Conservation (phyloP, 2,329 filamentous ascomycete species). For the Trichoderma polysporum region DNA sequence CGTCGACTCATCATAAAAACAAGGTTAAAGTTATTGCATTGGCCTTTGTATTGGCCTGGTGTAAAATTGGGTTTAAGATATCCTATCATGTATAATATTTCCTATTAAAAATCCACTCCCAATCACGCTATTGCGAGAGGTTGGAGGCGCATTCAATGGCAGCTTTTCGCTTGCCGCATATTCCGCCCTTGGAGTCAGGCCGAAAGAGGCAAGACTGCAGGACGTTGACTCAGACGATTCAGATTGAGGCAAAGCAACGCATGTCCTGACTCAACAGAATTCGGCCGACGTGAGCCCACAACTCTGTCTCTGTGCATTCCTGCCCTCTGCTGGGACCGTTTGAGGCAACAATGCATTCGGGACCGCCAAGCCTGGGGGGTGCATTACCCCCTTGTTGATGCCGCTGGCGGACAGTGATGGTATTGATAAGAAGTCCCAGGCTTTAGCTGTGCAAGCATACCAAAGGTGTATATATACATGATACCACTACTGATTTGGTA, state of each 20-base stretch:
- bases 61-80: background rate
- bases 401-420: no score
- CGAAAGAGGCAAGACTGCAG: background rate
- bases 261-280: background rate
- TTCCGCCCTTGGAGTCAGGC: background rate
- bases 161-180: background rate
- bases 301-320: background rate
- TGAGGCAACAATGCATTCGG: background rate
- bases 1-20: background rate
- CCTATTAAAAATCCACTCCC: background rate
- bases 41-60: background rate
- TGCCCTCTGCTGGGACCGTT: background rate
- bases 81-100: background rate
- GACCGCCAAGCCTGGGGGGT: background rate
- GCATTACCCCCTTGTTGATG: background rate
- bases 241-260: background rate
- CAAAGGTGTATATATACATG: background rate
- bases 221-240: background rate
- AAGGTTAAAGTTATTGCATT: background rate
- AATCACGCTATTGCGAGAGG: background rate
- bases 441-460: background rate
- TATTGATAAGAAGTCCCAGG: background rate
- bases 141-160: background rate
- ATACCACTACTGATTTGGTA: background rate
- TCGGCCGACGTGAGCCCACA: conserved; percentile 2